Evolutionary conservation across 176 grass and related monocot species (phyloP), one percentile per base, ranked within the genome.

Genomic region (Secale cereale): DNA sequence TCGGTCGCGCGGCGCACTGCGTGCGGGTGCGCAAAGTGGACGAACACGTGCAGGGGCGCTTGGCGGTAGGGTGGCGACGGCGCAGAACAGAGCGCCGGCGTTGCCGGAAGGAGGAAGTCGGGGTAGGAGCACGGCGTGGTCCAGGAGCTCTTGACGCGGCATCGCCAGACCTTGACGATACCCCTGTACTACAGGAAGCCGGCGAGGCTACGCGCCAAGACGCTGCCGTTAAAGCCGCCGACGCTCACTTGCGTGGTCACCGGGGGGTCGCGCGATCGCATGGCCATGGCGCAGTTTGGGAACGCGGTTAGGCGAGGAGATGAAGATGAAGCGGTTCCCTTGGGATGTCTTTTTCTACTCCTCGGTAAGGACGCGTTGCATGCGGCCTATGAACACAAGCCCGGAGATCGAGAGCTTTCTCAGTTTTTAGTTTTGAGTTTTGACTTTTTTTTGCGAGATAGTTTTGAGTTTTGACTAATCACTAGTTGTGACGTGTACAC

Each of bases 61-160:
- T 14, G 45, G 85, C 70, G 87, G 0, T 67, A 73, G 78, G 85
- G 89, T 16, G 78, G 80, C 22, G 85, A 89, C 39, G 70, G 66
- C 28, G 69, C 79, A 25, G 8, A 12, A 19, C 19, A 11, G 54
- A 74, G n/a, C 5, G 57, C 5, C 4, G 22, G 23, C 6, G 76
- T 59, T 9, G 77, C 15, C 1, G 83, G 74, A 15, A 65, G 65
- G 22, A 82, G 45, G 74, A 91, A 93, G 80, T 92, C 82, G 14
- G 93, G 93, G 61, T 75, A 85, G 14, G 95, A 91, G 9, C 90
- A 81, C n/a, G 72, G 93, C 75, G 95, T 93, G 3, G 91, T 98
- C 91, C 91, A 95, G 57, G 95, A 98, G 15, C 82, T 88, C 93
- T 98, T 98, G 76, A 95, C 87, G 31, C 89, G 87, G 85, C 95